Evolutionary conservation across 106 monocot species (phyloP).

Genomic region (Dendrobium chrysotoxum): DNA sequence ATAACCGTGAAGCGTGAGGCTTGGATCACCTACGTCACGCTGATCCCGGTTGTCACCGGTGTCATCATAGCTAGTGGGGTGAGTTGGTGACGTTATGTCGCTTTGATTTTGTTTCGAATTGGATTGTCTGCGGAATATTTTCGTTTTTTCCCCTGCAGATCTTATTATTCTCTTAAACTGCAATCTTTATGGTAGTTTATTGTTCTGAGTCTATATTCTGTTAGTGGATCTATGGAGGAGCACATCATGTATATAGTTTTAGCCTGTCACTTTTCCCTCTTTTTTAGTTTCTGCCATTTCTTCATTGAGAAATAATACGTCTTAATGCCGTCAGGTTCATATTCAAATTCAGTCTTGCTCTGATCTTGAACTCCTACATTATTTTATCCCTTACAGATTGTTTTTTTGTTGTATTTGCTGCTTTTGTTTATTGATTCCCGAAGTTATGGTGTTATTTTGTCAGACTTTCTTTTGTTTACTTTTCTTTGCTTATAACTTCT

Average conservation of each 20-base stretch:
- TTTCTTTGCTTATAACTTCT: not conserved
- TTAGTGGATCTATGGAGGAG: not conserved
- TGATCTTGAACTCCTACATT: not conserved
- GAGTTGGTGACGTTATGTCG: not conserved
- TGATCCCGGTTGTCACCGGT: conserved; percentile 38
- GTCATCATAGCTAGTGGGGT: conserved; percentile 45
- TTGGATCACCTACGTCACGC: conserved; percentile 37
- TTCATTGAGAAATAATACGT: not conserved
- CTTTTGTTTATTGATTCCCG: not conserved
- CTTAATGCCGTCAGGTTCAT: no score
- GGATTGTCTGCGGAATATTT: not conserved
- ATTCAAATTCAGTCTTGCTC: no score
- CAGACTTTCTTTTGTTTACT: not conserved
- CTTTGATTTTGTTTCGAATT: not conserved
- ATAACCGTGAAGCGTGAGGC: conserved; percentile 35
- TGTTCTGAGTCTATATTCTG: not conserved
- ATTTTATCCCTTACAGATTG: not conserved
- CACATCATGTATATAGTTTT: not conserved
- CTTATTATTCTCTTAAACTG: not conserved
- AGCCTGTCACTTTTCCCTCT: not conserved
- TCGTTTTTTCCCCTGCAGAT: not conserved
- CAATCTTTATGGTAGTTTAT: not conserved
- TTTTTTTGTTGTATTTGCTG: not conserved
- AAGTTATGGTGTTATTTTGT: not conserved
- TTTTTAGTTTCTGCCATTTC: not conserved